Evolutionary conservation across 805 yeast species (phyloP).

Genomic region (Pichia membranifaciens): DNA sequence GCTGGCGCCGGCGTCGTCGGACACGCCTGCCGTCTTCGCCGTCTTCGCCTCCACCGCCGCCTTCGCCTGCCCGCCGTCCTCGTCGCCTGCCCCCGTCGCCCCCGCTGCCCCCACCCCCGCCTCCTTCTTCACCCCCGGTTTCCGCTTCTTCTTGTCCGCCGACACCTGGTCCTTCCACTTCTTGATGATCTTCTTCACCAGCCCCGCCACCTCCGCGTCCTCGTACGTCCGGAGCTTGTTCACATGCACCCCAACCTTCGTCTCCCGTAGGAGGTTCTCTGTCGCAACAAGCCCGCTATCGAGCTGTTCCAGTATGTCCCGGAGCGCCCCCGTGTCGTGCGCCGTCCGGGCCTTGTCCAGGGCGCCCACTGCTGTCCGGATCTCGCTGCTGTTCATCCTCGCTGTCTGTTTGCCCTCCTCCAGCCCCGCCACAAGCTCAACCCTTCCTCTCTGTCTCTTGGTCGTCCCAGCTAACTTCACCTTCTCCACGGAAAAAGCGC

Average conservation of each 20-base stretch:
- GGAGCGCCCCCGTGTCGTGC: slow-evolving; percentile 53
- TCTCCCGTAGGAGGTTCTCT: slow-evolving; percentile 80
- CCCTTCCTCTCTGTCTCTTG: background rate
- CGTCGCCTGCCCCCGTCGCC: background rate
- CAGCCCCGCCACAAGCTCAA: background rate
- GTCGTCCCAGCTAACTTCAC: background rate
- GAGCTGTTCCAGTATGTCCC: slow-evolving; percentile 60
- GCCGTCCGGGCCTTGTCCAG: slow-evolving; percentile 55
- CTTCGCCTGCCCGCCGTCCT: slow-evolving; percentile 16
- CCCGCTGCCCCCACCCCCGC: background rate
- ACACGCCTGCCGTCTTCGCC: background rate
- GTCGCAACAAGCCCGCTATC: slow-evolving; percentile 75
- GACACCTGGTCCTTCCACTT: slow-evolving; percentile 89
- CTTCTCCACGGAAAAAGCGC: background rate
- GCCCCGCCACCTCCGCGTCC: slow-evolving; percentile 59
- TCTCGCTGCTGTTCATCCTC: slow-evolving; percentile 50
- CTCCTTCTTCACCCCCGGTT: background rate
- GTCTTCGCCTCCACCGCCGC: background rate
- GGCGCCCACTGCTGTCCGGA: slow-evolving; percentile 58
- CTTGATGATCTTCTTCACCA: slow-evolving; percentile 78
- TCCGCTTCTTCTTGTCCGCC: slow-evolving; percentile 42
- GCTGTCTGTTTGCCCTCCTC: slow-evolving; percentile 37
- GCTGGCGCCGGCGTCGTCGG: slow-evolving; percentile 14
- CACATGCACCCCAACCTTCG: slow-evolving; percentile 95
- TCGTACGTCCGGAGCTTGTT: slow-evolving; percentile 72